Base-by-base conservation (phyloP, 2,329 filamentous ascomycete genomes). In the Aspergillus cejpii region DNA sequence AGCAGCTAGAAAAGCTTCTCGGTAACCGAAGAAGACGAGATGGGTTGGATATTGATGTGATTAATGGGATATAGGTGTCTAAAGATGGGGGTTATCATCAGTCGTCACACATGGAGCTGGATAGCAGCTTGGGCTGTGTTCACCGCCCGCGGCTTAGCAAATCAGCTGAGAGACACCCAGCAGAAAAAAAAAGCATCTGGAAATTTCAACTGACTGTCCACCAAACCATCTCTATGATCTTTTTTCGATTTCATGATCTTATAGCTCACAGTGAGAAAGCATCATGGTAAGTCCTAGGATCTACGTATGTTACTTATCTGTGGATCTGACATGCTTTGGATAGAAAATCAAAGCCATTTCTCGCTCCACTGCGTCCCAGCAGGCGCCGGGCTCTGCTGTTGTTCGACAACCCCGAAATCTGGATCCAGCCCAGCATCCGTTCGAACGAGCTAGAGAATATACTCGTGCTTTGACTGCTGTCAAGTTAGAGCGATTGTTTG, bases 401-500 rank as follows among this genome's bases (percentile, higher is more conserved):
- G 60, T 69, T 48, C 69, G 67, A 52, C 67, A 74, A 54, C 68
- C 67, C 66, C 65, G 69, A 54, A 72, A 75, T 61, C 76, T 94
- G 59, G 87, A 94, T 70, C 85, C 90, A 21, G 83, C 86, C 33
- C 78, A 91, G 48, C 89, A 95, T 69, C 90, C 87, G 2, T 95
- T 96, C 68, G 89, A 94, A 69, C 78, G 88, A 60, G 90, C 90
- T 37, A 76, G 89, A 66, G 90, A 95, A 71, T 91, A 89, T 63
- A 87, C 83, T 11, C 72, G 83, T 56, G 83, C 84, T 8, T 73
- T 87, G 49, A 86, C 88, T 79, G 90, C 90, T 20, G 88, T 89
- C 47, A 96, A 96, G 67, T 72, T 96, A 50, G 88, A 95, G 70
- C 85, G 90, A 57, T 91, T 96, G 85, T 94, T 94, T 67, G 84